These are phyloP conservation scores for Paramyrothecium sp. DNA, from an alignment of 2,329 filamentous ascomycete genomes.

Conservation along the genomic window DNA sequence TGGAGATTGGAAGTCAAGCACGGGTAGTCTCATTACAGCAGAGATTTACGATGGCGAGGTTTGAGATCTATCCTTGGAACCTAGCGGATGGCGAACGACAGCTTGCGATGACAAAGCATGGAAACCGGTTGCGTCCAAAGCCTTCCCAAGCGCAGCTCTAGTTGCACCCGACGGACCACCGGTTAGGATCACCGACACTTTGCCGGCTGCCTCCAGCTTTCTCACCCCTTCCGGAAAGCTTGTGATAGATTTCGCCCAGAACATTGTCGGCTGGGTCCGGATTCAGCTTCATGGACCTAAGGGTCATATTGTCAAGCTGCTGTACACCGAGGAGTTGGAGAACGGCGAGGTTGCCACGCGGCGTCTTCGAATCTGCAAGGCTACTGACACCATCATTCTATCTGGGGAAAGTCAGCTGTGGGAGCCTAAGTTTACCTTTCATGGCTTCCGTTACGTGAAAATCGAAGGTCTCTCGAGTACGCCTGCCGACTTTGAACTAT, in stretches of 20 bases:
- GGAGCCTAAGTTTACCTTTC: constrained; percentile 49
- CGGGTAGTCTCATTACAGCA: constrained; percentile 25
- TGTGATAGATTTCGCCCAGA: constrained; percentile 54
- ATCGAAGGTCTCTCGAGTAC: constrained; percentile 36
- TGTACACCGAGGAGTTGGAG: constrained; percentile 54
- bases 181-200: not conserved
- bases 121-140: not conserved
- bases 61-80: constrained; percentile 35
- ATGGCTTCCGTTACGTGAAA: constrained; percentile 52
- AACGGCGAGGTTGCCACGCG: constrained; percentile 34
- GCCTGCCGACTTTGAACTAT: constrained; percentile 9
- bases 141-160: too few relatives aligned
- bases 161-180: too few relatives aligned
- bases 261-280: constrained; percentile 48
- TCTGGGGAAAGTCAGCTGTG: constrained; percentile 20
- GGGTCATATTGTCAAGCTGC: constrained; percentile 40
- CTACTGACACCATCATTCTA: constrained; percentile 28
- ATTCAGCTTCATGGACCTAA: constrained; percentile 31
- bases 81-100: not conserved
- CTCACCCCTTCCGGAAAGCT: constrained; percentile 36
- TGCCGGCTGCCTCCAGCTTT: not conserved
- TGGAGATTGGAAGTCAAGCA: constrained; percentile 29
- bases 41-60: constrained; percentile 50
- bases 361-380: constrained; percentile 40
- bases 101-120: not conserved